phyloP scores from a whole-genome alignment of 2,329 filamentous ascomycete genomes.

The Claviceps monticola region DNA sequence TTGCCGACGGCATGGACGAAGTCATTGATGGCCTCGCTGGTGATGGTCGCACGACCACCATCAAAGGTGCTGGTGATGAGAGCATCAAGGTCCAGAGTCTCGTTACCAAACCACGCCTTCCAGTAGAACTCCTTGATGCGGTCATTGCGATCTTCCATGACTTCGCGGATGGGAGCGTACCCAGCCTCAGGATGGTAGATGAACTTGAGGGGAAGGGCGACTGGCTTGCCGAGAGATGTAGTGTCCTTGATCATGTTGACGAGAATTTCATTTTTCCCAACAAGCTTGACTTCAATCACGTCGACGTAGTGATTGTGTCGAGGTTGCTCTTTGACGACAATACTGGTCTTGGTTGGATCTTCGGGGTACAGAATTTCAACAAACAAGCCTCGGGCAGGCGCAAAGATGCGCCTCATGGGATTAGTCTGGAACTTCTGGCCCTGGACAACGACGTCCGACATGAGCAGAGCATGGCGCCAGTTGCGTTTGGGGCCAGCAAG shows the following conservation, averaged over 20 bases:
- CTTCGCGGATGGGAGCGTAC: conserved; percentile 92
- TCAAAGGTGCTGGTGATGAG: conserved; percentile 80
- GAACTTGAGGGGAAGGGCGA: conserved; percentile 77
- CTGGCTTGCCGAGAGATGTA: conserved; percentile 68
- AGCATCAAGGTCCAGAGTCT: conserved; percentile 69
- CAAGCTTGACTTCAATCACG: conserved; percentile 73
- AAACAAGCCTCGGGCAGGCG: conserved; percentile 70
- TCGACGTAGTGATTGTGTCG: conserved; percentile 76
- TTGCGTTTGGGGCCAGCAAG: conserved; percentile 76
- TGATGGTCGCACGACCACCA: conserved; percentile 76
- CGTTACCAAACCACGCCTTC: conserved; percentile 89
- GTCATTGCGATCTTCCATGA: conserved; percentile 93
- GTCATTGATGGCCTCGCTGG: conserved; percentile 86
- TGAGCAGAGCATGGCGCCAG: conserved; percentile 91
- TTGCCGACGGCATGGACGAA: conserved; percentile 99
- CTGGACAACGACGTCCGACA: conserved; percentile 85
- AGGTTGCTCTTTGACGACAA: conserved; percentile 76
- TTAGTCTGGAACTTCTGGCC: conserved; percentile 96
- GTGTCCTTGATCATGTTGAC: conserved; percentile 90
- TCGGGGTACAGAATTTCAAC: conserved; percentile 79
- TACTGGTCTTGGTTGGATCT: conserved; percentile 68
- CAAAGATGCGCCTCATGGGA: conserved; percentile 82
- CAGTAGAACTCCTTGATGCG: conserved; percentile 99
- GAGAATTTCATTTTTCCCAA: conserved; percentile 62
- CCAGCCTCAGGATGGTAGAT: conserved; percentile 90